Evolutionary conservation across 176 grass and related monocot genomes (phyloP).

Genomic region (Avena atlantica): DNA sequence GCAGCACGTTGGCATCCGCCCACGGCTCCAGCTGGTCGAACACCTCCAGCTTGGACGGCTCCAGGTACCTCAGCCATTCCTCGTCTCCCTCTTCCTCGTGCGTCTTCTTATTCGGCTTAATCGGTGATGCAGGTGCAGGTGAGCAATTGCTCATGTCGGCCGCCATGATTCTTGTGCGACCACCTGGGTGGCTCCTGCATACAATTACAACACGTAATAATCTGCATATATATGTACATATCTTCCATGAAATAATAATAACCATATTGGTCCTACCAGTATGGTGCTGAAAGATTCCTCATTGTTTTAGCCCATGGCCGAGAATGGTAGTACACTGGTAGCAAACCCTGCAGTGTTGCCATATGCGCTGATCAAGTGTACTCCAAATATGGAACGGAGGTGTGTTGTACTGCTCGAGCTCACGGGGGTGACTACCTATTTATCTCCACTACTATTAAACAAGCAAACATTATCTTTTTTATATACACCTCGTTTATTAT

Average conservation of each 20-base stretch:
- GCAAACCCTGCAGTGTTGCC: neutral
- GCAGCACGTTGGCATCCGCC: slow-evolving; percentile 34
- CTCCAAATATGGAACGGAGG: no score
- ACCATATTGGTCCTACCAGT: neutral
- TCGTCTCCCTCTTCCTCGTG: neutral
- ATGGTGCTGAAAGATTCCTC: neutral
- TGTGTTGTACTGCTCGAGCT: no score
- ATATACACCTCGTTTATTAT: no score
- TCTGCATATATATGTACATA: no score
- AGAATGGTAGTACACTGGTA: neutral
- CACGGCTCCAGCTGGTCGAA: slow-evolving; percentile 9
- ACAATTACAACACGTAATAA: neutral
- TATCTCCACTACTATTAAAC: no score
- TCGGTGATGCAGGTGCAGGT: neutral
- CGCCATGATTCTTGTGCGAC: neutral
- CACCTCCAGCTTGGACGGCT: slow-evolving; percentile 1
- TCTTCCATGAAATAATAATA: no score
- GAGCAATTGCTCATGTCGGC: neutral
- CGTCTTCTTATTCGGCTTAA: neutral
- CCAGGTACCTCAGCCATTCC: neutral
- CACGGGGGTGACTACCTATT: no score
- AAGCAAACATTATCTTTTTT: no score
- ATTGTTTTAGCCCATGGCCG: neutral
- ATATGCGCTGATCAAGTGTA: neutral
- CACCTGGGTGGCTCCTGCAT: neutral